phyloP scores from a whole-genome alignment of 257 asterid species.

The Vinca minor region DNA sequence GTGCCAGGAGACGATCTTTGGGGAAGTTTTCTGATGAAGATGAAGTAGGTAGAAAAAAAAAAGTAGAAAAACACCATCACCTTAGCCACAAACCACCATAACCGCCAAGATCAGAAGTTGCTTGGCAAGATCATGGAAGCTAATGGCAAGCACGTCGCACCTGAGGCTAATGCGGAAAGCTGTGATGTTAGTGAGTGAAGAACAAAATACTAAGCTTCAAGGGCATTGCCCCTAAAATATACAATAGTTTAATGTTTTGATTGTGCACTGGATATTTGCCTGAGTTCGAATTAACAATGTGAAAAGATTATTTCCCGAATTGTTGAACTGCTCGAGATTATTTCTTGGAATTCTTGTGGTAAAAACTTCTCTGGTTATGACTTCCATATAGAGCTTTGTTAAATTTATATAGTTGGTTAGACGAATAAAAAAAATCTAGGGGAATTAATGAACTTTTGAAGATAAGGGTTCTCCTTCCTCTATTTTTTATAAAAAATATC shows the following conservation, averaged over 20 bases:
- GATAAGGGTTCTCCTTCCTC: too few species aligned
- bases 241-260: not conserved
- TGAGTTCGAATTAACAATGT: not conserved
- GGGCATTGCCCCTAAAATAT: not conserved
- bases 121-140: slow-evolving; percentile 5
- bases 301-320: not conserved
- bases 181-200: not conserved
- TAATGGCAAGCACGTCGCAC: slow-evolving; percentile 5
- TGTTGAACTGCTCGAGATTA: not conserved
- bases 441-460: too few species aligned
- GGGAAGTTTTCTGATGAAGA: slow-evolving; percentile 40
- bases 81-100: slow-evolving; percentile 27
- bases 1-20: slow-evolving; percentile 33
- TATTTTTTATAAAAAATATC: too few species aligned
- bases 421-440: too few species aligned
- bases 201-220: not conserved
- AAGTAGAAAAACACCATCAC: slow-evolving; percentile 22
- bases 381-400: too few species aligned
- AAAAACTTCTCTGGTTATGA: not conserved
- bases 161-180: not conserved
- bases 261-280: slow-evolving; percentile 1
- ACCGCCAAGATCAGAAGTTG: slow-evolving; percentile 17
- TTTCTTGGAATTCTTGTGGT: not conserved
- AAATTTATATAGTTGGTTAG: too few species aligned
- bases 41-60: slow-evolving; percentile 25